phyloP scores from a whole-genome alignment of 177 flowering plant genomes.

The Vitis hybrid region DNA sequence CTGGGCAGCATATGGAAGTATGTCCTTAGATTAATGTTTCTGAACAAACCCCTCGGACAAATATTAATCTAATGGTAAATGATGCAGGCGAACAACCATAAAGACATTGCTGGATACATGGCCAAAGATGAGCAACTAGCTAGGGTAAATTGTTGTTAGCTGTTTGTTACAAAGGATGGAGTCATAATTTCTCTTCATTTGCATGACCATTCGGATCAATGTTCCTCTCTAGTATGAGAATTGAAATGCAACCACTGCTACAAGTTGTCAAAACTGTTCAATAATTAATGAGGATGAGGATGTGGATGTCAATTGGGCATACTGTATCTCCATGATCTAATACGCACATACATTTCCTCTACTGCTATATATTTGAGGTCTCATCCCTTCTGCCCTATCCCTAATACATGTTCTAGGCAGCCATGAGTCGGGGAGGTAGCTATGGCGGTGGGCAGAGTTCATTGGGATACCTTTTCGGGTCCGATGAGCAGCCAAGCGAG shows the following conservation, averaged over 20 bases:
- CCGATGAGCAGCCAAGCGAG: slow-evolving; percentile 33
- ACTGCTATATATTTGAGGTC: slow-evolving; percentile 17
- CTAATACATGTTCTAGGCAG: neutral
- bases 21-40: no score
- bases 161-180: no score
- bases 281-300: neutral
- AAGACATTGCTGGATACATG: no score
- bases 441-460: slow-evolving; percentile 72
- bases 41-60: no score
- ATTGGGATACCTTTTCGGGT: slow-evolving; percentile 57
- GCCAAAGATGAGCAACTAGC: no score
- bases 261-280: neutral
- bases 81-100: no score
- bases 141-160: no score
- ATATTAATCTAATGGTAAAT: no score
- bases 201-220: no score
- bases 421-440: slow-evolving; percentile 64
- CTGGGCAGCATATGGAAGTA: no score
- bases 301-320: neutral
- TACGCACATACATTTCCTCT: neutral
- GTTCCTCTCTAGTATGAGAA: no score
- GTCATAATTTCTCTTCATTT: no score
- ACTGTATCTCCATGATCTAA: neutral
- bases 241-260: neutral
- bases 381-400: neutral